Evolutionary conservation across 2,329 filamentous ascomycete species (phyloP), one percentile per base, ranked within the genome.

Genomic region (Paecilomyces niveus): DNA sequence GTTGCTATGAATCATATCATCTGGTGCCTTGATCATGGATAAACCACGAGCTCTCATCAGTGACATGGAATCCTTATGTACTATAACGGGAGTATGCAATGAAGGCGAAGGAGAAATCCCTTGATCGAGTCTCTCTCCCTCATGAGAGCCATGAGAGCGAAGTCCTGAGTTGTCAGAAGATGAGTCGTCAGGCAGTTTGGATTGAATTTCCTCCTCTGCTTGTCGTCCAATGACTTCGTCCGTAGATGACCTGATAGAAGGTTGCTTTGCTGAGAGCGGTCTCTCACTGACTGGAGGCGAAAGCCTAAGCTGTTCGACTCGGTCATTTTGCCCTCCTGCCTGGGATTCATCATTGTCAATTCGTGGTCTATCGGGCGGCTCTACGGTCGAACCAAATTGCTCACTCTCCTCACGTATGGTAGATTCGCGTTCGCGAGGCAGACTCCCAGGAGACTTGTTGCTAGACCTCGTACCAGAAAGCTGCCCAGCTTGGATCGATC

Each of bases 401-500:
- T 52, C 50, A 29, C 50, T 52, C 50, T 24, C 22, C 50, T 52
- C 50, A 7, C 26, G 22, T 33, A 55, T 18, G 3, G n/a, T 21
- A 39, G 31, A 10, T 32, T 56, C 49, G 55, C 61, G 11, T 31
- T 56, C 45, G 50, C 58, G 54, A 54, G 57, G 10, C 55, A 63
- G 13, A 58, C 57, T 45, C 53, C 54, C 11, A 45, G 58, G 53
- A 53, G 57, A 45, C 57, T 59, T 32, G 56, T 58, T 56, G 56
- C 53, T 32, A 56, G 54, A 55, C 24, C 59, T 31, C 45, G 26
- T 32, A 55, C 52, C 29, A 59, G 52, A 39, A 13, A 52, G 9
- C 22, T 58, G 56, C 15, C 62, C 61, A 50, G 58, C 35, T 35
- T 65, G 63, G 18, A 55, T 61, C 21, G 59, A 60, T 13, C 70